Base-by-base conservation (phyloP, 495 filamentous ascomycete species). In the Hypomontagnella submonticulosa region DNA sequence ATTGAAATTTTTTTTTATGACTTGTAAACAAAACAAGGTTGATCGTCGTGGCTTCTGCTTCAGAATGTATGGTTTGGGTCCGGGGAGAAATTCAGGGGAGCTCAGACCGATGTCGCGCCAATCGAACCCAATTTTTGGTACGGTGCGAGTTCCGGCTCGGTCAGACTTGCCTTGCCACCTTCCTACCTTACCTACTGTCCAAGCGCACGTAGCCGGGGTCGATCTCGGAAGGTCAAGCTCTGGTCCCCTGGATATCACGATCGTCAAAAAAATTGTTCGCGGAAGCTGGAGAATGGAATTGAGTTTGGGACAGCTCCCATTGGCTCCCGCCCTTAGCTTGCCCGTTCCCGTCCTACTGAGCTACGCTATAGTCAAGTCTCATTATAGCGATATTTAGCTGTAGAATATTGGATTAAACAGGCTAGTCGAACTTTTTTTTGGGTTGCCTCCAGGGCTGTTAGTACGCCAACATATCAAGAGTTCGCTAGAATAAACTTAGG, bases 181-280 rank as follows among this genome's bases (percentile, higher is more conserved):
- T 18, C 18, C 18, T 52, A 32, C 9, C 32, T 32, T 52, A 52
- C 49, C 49, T 32, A 49, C 13, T 19, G 64, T 61, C 63, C 36
- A 43, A 61, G 63, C 57, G 53, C 13, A 38, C n/a, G 33, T 23
- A 49, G 34, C 40, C 33, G 23, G 34, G 50, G 43, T 47, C 52
- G 40, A 64, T 58, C 54, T 58, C 46, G 57, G 40, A 49, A 49
- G 23, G 18, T 57, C 16, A 15, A n/a, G 19, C 19, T 46, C 43
- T 62, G 59, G 59, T 62, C 32, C 50, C 50, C 40, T 57, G 44
- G 59, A 63, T 68, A 68, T 68, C 65, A 68, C 65, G 65, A 68
- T 68, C 65, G 65, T 59, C 65, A 56, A 36, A 55, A 32, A 10
- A 42, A 40, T 11, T 27, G 23, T 27, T 27, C 23, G 23, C 23